Evolutionary conservation across 495 filamentous ascomycete genomes (phyloP), one percentile per base, ranked within the genome.

Genomic region (Penicillium coffeae): DNA sequence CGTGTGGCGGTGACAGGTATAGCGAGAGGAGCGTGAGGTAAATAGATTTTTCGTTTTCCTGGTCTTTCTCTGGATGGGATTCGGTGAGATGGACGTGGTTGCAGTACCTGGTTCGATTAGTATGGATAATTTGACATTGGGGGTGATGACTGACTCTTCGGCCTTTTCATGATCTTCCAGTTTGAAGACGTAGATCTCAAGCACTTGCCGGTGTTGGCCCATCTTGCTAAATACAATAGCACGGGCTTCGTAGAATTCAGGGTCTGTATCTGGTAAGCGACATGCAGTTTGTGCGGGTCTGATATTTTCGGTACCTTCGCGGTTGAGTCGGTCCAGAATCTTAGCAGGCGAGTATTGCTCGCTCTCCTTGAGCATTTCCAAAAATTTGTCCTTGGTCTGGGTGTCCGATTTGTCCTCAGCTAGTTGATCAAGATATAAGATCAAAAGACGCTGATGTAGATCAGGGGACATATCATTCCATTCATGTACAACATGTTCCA

Each of bases 151-250:
- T 55, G 38, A 94, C 87, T 94, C 89, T 79, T 99, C 93, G 38
- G 93, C 94, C 63, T 96, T 97, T 3, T 71, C 74, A 50, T 88
- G 88, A 62, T 93, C 86, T 48, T 87, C 69, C 47, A 99, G 76
- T 57, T 92, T 91, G 71, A 96, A 99, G 10, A 97, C 91, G 62
- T 96, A 99, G 19, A 97, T 95, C 64, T 91, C 86, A 16, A 99
- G 68, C 0, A 94, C 92, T 63, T 96, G 89, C 61, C 89, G 87
- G 68, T 99, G 91, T 48, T 90, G 87, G 8, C 88, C 90, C 88
- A 99, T 95, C 55, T 94, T 94, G 65, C 89, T 90, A 22, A 97
- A 83, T 8, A 97, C 84, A 25, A 96, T 85, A 16, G 94, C 94
- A 43, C 90, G 84, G 3, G 89, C 85, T 65, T 97, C 93, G 69